phyloP scores from a whole-genome alignment of 2,329 filamentous ascomycete genomes.

The Pyrenochaeta sp. region DNA sequence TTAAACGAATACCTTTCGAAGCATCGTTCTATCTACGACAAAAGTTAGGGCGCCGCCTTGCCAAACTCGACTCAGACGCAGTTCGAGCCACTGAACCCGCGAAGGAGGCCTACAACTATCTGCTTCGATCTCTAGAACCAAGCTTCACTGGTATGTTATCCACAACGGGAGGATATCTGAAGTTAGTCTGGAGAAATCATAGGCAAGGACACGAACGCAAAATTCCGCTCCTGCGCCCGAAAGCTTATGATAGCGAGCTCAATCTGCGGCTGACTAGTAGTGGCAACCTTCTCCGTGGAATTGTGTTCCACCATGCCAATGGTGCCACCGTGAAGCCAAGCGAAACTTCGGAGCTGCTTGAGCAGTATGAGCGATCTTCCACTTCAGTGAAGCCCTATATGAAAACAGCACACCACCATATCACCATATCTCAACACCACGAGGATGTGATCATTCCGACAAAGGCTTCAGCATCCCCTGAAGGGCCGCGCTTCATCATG shows the following conservation, averaged over 20 bases:
- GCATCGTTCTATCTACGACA: conserved; percentile 53
- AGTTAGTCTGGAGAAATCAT: conserved; percentile 29
- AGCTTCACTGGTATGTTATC: conserved; percentile 25
- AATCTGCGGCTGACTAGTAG: conserved; percentile 34
- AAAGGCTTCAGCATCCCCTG: conserved; percentile 31
- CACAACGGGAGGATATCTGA: conserved; percentile 22
- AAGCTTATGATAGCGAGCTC: conserved; percentile 36
- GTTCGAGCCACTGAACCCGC: neutral
- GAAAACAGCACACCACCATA: conserved; percentile 9
- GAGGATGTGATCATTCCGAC: conserved; percentile 30
- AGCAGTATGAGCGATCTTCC: conserved; percentile 20
- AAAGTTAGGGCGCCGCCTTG: conserved; percentile 66
- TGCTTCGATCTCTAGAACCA: conserved; percentile 7
- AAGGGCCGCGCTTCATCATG: conserved; percentile 2
- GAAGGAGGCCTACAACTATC: neutral
- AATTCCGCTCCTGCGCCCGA: conserved; percentile 54
- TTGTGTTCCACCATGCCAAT: neutral
- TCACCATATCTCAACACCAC: conserved; percentile 25
- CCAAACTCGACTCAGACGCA: conserved; percentile 62
- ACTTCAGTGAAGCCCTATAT: conserved; percentile 26
- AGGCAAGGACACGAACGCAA: conserved; percentile 40
- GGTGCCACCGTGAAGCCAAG: neutral
- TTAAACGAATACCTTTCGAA: conserved; percentile 45
- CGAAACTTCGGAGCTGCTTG: conserved; percentile 19
- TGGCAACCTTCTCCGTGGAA: conserved; percentile 10